Conservation (phyloP, 495 filamentous ascomycete species). For the Achaetomiella virescens region DNA sequence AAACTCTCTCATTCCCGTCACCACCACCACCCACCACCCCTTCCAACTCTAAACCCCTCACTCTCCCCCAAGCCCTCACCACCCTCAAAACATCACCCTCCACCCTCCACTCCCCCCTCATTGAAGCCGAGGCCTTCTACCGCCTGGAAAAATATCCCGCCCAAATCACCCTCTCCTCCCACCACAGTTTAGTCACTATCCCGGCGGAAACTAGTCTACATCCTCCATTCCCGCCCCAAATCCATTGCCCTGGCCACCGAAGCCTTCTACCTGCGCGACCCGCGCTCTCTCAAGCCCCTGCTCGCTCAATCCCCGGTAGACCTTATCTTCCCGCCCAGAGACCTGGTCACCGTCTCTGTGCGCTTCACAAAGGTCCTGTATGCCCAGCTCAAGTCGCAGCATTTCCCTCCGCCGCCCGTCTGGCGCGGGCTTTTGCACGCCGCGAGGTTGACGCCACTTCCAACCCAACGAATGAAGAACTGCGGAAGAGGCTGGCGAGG, state of each 20-base stretch:
- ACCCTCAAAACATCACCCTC: slow-evolving; percentile 49
- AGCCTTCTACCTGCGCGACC: slow-evolving; percentile 88
- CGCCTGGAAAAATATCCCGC: slow-evolving; percentile 74
- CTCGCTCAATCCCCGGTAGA: slow-evolving; percentile 35
- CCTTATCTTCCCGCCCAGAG: slow-evolving; percentile 60
- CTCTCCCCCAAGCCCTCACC: slow-evolving; percentile 52
- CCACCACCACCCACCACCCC: slow-evolving; percentile 9
- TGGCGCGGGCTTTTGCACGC: slow-evolving; percentile 48
- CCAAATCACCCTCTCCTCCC: slow-evolving; percentile 62
- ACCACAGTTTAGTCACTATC: slow-evolving; percentile 63
- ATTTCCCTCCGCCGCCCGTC: slow-evolving; percentile 61
- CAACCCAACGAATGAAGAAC: slow-evolving; percentile 3
- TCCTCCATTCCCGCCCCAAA: slow-evolving; percentile 65
- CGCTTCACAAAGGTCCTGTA: slow-evolving; percentile 83
- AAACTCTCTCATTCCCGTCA: slow-evolving; percentile 66
- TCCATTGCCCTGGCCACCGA: slow-evolving; percentile 79
- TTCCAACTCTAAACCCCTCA: slow-evolving; percentile 41
- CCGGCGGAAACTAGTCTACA: slow-evolving; percentile 77
- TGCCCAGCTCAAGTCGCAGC: slow-evolving; percentile 86
- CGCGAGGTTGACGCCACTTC: slow-evolving; percentile 3
- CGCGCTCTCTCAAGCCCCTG: slow-evolving; percentile 66
- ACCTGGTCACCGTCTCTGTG: slow-evolving; percentile 71
- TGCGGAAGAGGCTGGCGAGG: slow-evolving; percentile 33
- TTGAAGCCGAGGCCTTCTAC: slow-evolving; percentile 88
- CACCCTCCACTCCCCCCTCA: slow-evolving; percentile 54